phyloP scores from a whole-genome alignment of 257 asterid genomes.

The Catharanthus roseus region DNA sequence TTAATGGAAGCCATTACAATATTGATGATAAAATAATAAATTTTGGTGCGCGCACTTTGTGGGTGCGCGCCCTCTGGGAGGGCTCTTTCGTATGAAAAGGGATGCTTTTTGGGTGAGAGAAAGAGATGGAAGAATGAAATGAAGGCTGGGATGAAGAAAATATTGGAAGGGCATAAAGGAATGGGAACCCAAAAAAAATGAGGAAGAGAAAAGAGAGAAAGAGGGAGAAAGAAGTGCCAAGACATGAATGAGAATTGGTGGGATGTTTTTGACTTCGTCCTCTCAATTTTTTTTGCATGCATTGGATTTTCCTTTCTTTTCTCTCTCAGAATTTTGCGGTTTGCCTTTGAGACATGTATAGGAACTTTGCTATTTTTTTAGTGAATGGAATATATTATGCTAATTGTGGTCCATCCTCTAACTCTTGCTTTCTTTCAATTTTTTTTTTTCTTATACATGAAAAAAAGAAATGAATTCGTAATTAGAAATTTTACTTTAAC shows the following conservation, averaged over 20 bases:
- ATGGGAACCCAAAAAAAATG: constrained; percentile 2
- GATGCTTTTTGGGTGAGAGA: constrained; percentile 9
- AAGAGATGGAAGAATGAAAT: constrained; percentile 29
- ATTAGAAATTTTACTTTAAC: too few species aligned
- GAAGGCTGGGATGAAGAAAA: constrained; percentile 16
- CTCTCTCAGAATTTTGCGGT: constrained; percentile 20
- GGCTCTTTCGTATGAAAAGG: constrained; percentile 20
- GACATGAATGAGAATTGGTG: constrained; percentile 10
- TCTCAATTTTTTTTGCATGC: constrained; percentile 7
- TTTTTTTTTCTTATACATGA: too few species aligned
- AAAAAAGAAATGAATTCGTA: too few species aligned
- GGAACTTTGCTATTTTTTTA: not conserved
- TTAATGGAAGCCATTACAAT: constrained; percentile 23
- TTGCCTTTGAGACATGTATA: constrained; percentile 15
- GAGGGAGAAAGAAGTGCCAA: constrained; percentile 17
- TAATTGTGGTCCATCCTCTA: not conserved
- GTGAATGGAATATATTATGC: not conserved
- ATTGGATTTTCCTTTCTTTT: not conserved
- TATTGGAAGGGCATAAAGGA: constrained; percentile 21
- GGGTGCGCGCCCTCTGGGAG: constrained; percentile 38
- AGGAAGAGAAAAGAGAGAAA: constrained; percentile 3
- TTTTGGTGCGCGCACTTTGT: constrained; percentile 44
- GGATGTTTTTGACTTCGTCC: constrained; percentile 18
- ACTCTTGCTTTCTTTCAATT: not conserved
- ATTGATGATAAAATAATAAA: constrained; percentile 29